A percentile compares a stretch with the other conserved stretches of the same genome.
Evolutionary conservation across 257 asterid species (phyloP).

Genomic region (Forsythia viridissima): DNA sequence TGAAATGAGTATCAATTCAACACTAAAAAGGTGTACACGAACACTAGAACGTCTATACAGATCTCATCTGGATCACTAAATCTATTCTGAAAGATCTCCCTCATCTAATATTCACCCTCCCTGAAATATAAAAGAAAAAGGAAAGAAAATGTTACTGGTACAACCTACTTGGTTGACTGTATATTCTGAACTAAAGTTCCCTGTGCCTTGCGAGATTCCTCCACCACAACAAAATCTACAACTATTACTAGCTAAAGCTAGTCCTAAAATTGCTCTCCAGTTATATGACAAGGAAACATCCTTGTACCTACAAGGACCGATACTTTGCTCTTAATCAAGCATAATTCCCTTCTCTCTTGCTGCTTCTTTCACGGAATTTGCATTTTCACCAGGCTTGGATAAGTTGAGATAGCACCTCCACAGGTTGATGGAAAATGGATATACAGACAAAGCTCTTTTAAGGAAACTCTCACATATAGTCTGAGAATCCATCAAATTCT

Average conservation of each 20-base stretch:
- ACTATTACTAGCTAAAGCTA: background rate
- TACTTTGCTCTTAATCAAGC: conserved; percentile 2
- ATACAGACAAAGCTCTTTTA: conserved; percentile 36
- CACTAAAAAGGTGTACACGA: background rate
- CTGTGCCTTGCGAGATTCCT: background rate
- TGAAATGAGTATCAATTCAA: background rate
- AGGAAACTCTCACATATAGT: conserved; percentile 32
- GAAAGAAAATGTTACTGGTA: background rate
- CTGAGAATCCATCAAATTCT: conserved; percentile 24
- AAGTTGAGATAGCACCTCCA: conserved; percentile 40
- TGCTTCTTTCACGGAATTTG: conserved; percentile 28
- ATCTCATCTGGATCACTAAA: background rate
- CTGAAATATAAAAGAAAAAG: no score
- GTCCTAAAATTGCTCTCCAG: background rate
- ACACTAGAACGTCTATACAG: background rate
- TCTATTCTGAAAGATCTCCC: background rate
- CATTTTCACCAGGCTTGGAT: conserved; percentile 16
- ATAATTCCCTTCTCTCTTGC: conserved; percentile 42
- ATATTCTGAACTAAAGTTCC: background rate
- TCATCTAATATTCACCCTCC: no score
- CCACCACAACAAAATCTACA: background rate
- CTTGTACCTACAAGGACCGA: background rate
- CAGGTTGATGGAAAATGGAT: conserved; percentile 43
- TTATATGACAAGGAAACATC: background rate
- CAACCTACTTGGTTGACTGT: background rate